Conservation (phyloP, 2,329 filamentous ascomycete species). For the Rutstroemia sp. region DNA sequence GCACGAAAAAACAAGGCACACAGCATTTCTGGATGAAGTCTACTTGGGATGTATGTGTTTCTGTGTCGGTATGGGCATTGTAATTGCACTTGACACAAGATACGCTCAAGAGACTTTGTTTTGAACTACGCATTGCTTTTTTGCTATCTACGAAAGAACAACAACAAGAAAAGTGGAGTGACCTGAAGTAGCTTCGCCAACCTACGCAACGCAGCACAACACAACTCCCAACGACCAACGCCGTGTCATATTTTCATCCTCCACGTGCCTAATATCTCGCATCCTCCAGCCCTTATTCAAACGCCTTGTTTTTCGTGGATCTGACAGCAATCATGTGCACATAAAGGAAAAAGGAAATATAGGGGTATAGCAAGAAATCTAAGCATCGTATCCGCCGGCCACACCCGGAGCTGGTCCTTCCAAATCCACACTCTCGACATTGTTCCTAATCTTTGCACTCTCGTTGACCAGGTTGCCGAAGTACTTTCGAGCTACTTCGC, state of each 20-base stretch:
- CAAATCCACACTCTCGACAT: conserved; percentile 29
- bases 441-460: conserved; percentile 43
- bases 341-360: conserved; percentile 5
- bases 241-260: not conserved
- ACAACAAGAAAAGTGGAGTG: not conserved
- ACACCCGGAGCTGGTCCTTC: conserved; percentile 30
- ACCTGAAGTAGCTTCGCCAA: not conserved
- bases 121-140: too few relatives aligned
- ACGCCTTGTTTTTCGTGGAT: conserved; percentile 3
- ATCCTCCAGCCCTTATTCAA: not conserved
- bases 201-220: too few relatives aligned
- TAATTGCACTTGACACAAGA: too few relatives aligned
- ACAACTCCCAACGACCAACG: not conserved
- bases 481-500: conserved; percentile 81
- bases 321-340: not conserved
- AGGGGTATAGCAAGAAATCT: conserved; percentile 9
- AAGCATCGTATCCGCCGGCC: conserved; percentile 27
- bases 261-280: not conserved
- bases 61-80: too few relatives aligned
- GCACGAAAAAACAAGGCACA: not conserved
- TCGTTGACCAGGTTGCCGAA: conserved; percentile 77
- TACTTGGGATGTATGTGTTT: too few relatives aligned
- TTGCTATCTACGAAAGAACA: too few relatives aligned
- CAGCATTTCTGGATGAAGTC: too few relatives aligned
- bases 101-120: too few relatives aligned